phyloP scores from a whole-genome alignment of 495 filamentous ascomycete genomes.

The Penicillium coffeae region DNA sequence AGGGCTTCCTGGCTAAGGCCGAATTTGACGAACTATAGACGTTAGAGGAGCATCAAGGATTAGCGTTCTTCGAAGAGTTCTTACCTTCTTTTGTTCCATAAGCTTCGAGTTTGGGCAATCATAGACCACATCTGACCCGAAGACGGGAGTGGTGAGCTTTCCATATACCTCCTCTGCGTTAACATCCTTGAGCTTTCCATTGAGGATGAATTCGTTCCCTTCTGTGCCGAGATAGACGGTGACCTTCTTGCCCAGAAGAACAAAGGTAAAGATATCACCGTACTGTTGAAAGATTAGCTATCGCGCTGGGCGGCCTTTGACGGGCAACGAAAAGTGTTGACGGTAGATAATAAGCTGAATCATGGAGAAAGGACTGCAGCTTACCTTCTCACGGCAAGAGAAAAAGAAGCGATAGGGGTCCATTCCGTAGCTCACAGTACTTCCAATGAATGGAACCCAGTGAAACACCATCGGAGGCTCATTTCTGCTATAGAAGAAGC shows the following conservation, averaged over 20 bases:
- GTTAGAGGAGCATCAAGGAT: neutral
- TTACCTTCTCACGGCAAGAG: slow-evolving; percentile 65
- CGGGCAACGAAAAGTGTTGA: no score
- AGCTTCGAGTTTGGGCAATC: slow-evolving; percentile 84
- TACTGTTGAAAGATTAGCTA: no score
- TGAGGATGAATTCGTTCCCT: slow-evolving; percentile 84
- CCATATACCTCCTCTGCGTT: slow-evolving; percentile 80
- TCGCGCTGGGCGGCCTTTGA: no score
- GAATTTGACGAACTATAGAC: slow-evolving; percentile 72
- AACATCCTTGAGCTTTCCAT: slow-evolving; percentile 77
- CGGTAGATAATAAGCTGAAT: no score
- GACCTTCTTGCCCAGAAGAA: slow-evolving; percentile 70
- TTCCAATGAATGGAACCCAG: slow-evolving; percentile 77
- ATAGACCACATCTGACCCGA: slow-evolving; percentile 82
- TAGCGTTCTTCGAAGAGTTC: neutral
- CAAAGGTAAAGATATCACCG: slow-evolving; percentile 77
- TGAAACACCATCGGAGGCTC: slow-evolving; percentile 82
- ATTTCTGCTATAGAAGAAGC: slow-evolving; percentile 65
- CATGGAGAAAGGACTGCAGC: neutral
- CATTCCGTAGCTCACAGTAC: slow-evolving; percentile 76
- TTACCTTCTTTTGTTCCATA: slow-evolving; percentile 75
- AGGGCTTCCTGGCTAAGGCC: slow-evolving; percentile 76
- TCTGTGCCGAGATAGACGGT: slow-evolving; percentile 73
- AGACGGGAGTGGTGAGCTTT: slow-evolving; percentile 78
- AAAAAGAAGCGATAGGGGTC: slow-evolving; percentile 78